Base-by-base conservation (phyloP, 1,284 basidiomycete species). In the Cryptococcus jaspeensis region DNA sequence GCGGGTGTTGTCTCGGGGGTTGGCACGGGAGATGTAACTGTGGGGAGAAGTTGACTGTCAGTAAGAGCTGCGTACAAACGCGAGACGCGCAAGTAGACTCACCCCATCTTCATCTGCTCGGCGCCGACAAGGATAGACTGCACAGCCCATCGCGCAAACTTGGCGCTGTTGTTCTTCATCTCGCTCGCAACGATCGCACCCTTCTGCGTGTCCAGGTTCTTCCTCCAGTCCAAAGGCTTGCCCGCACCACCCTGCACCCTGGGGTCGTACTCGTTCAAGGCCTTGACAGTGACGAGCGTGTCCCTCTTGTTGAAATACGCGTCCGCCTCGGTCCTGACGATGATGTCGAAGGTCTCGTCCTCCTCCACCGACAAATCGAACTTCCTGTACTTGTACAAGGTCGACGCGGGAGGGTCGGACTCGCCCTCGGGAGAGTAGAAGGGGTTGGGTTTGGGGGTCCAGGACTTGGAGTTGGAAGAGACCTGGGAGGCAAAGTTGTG, bases 121-220 rank as follows among this genome's bases (percentile, higher is more conserved):
- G 94, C 95, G 51, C 96, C 96, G 48, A 96, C 93, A 42, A 99
- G 82, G 53, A 98, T 84, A 73, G 90, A 91, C 81, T 98, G 94
- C 35, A 98, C 89, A 0, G 96, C 88, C 90, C 95, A 99, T 73
- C 95, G 90, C 18, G 95, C 94, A 50, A 99, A 84, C 80, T 99
- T 99, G 81, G 88, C 94, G 71, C 89, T 92, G 81, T 99, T 99
- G 81, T 99, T 99, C 83, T 99, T 99, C 96, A 99, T 98, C 82
- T 99, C 96, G 42, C 92, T 96, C 46, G 96, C 93, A 56, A 99
- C 92, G 44, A 99, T 95, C 3, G 96, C 96, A 70, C 96, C 96
- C 59, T 94, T 87, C 79, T 98, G 94, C 8, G 89, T 87, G 79
- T 99, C 96, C 51, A 99, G 82, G 79, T 96, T 96, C 49, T 89